Evolutionary conservation across 148 eudicot genomes (phyloP).

Genomic region (Rhododendron henanense): DNA sequence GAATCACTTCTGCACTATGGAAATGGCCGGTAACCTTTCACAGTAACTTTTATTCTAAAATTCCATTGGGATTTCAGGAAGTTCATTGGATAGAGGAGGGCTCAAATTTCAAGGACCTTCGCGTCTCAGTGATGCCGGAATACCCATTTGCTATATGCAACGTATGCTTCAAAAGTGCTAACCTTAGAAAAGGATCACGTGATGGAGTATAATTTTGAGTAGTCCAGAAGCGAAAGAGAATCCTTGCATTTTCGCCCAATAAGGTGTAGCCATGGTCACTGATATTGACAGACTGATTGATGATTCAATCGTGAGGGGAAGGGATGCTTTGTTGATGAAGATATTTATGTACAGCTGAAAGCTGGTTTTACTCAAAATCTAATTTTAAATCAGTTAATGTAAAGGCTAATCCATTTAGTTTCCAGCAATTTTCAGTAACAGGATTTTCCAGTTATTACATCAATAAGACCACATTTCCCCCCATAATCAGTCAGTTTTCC

Average conservation of each 20-base stretch:
- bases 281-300: slow-evolving; percentile 2
- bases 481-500: neutral
- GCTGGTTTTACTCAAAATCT: neutral
- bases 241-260: neutral
- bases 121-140: neutral
- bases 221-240: neutral
- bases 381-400: neutral
- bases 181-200: neutral
- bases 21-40: slow-evolving; percentile 16
- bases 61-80: neutral
- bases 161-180: neutral
- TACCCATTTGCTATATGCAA: neutral
- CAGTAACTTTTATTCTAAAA: neutral
- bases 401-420: slow-evolving; percentile 6
- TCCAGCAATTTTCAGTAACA: neutral
- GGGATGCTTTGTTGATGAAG: slow-evolving; percentile 11
- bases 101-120: neutral
- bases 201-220: neutral
- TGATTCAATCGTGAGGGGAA: neutral
- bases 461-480: neutral
- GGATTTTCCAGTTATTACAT: neutral
- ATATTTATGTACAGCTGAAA: slow-evolving; percentile 23
- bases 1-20: slow-evolving; percentile 44
- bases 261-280: neutral
- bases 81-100: neutral